Evolutionary conservation across 257 asterid genomes (phyloP), one percentile per base, ranked within the genome.

Genomic region (Galeopsis tetrahit): DNA sequence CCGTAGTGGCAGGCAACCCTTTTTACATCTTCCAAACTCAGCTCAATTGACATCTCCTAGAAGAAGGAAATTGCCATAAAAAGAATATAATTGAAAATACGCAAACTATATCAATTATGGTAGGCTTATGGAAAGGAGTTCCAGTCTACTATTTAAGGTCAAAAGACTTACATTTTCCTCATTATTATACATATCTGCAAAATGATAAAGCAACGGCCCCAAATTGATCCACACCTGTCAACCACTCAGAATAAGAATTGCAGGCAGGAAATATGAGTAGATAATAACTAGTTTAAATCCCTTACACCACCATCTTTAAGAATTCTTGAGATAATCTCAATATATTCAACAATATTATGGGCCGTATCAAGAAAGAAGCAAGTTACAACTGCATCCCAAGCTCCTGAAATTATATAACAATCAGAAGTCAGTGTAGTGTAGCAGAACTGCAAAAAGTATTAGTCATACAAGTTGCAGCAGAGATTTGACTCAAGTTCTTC

Each of bases 281-380:
- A 65, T 68, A 72, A 74, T 77, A 43, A 52, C 71, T 55, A 43
- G 44, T 53, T 60, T 33, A 74, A 75, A 55, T 17, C 71, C 81
- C 98, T 84, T 86, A 94, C 99, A 69, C 98, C 99, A 66, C 87
- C 97, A 67, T 91, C 95, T 84, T 89, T 94, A 70, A 94, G 91
- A 83, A 94, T 79, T 82, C 72, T 88, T 39, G 99, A 91, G 75
- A 94, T 87, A 69, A 83, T 87, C 79, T 94, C 98, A 66, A 94
- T 88, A 73, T 94, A 94, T 81, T 91, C 95, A 64, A 92, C 93
- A 75, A 94, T 81, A 80, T 94, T 94, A 83, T 94, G 99, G n/a
- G 98, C 99, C 44, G 99, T 94, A 75, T 94, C 99, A 66, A 94
- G 79, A 81, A 94, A 94, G 84, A 94, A 94, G 83, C 99, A 94